Base-by-base conservation (phyloP, 1,284 basidiomycete species). In the Cutaneotrichosporon cyanovorans region DNA sequence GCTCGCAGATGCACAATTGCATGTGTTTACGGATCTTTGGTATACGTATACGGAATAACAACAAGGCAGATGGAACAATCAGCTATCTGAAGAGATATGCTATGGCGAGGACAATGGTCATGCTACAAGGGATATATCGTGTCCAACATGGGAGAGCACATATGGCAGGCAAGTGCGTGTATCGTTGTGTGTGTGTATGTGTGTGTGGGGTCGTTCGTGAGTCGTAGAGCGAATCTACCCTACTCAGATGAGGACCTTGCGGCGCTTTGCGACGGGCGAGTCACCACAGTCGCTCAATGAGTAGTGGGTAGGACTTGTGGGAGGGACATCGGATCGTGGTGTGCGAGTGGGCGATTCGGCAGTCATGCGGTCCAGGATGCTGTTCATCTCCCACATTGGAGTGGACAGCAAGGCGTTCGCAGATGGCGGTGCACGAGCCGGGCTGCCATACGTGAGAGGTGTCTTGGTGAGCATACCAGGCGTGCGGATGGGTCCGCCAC, bases 331-430 rank as follows among this genome's bases (percentile, higher is more conserved):
- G 53, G 57, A 57, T 8, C 61, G 51, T 6, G 53, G 58, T 12
- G 47, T 52, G 25, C 45, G 42, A 12, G 46, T 59, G 18, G 61
- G 56, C 15, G 51, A 58, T 21, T 48, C 47, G 40, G 58, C 55
- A 25, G 57, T 59, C 40, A 69, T 45, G 20, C 66, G 54, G 45
- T 62, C 61, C 5, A 69, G 50, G 22, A 61, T 57, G 3, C 63
- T 61, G 16, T 56, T 58, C 31, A 62, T 60, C 51, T 69, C 67
- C 67, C 67, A 69, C 51, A 62, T 46, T 0, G 67, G 67, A 11
- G 67, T 69, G 2, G 60, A 64, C 11, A 66, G 49, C 30, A 60
- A 40, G 1, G 58, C 45, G 12, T 40, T 40, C 40, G 40, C 51
- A 28, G 31, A 60, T 34, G 38, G 59, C 39, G 59, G 59, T 6